These are phyloP conservation scores for Coccomyxa subellipsoidea DNA, from an alignment of 163 green algal genomes.

Conservation along the genomic window DNA sequence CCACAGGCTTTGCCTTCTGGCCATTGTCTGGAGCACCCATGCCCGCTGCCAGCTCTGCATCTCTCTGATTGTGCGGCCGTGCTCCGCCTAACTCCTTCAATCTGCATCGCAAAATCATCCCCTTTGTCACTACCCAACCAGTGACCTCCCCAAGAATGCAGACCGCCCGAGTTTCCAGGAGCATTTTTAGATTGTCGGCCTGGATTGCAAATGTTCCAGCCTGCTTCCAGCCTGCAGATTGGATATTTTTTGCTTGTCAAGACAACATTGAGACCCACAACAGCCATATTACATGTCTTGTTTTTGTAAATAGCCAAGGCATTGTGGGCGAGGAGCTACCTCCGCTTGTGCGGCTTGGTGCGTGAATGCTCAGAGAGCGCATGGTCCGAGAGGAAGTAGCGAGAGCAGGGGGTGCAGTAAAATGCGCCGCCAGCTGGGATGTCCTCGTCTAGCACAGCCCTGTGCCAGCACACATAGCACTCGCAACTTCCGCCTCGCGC, in stretches of 20 bases:
- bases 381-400: constrained; percentile 67
- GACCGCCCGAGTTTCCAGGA: too few relatives aligned
- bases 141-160: too few relatives aligned
- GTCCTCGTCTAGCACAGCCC: constrained; percentile 73
- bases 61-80: constrained; percentile 69
- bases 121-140: too few relatives aligned
- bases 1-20: not conserved
- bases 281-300: too few relatives aligned
- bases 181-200: too few relatives aligned
- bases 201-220: too few relatives aligned
- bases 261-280: too few relatives aligned
- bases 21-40: constrained; percentile 78
- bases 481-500: not conserved
- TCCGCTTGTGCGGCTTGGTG: constrained; percentile 74
- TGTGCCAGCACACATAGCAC: constrained; percentile 20
- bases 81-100: constrained; percentile 61
- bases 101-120: too few relatives aligned
- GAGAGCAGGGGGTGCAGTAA: constrained; percentile 73
- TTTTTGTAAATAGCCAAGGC: too few relatives aligned
- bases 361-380: constrained; percentile 57
- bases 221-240: too few relatives aligned
- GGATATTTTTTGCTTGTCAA: too few relatives aligned
- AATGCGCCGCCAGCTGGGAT: constrained; percentile 63
- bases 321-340: constrained; percentile 2
- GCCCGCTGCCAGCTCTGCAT: constrained; percentile 68